phyloP scores from a whole-genome alignment of 768 basidiomycete species.

The Cyathus striatus region DNA sequence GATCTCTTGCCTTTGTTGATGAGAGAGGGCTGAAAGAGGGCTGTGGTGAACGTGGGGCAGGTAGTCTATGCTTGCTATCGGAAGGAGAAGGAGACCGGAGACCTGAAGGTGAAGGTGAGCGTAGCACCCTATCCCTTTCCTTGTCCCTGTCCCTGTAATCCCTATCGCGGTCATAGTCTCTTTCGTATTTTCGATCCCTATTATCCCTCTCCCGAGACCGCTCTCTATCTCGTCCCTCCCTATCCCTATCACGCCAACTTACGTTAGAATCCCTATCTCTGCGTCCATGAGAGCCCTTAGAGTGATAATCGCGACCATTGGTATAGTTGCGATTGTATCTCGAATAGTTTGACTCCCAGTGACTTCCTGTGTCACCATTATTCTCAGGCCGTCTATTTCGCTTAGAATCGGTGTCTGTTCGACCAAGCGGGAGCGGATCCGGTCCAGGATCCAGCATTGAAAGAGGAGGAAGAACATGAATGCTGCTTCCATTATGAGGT shows the following conservation, averaged over 20 bases:
- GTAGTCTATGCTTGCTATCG: constrained; percentile 32
- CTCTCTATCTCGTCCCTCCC: too few relatives aligned
- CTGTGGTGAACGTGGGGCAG: constrained; percentile 30
- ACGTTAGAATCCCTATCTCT: too few relatives aligned
- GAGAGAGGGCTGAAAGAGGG: constrained; percentile 32
- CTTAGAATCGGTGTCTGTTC: constrained; percentile 40
- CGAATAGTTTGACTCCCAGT: too few relatives aligned
- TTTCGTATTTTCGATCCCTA: constrained; percentile 13
- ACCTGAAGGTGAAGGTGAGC: constrained; percentile 29
- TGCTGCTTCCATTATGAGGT: too few relatives aligned
- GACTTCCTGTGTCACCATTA: too few relatives aligned
- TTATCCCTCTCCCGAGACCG: too few relatives aligned
- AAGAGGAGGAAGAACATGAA: constrained; percentile 8
- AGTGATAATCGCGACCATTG: too few relatives aligned
- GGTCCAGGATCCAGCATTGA: constrained; percentile 15
- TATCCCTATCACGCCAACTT: too few relatives aligned
- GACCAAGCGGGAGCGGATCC: constrained; percentile 31
- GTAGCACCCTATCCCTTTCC: constrained; percentile 19
- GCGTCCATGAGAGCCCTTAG: too few relatives aligned
- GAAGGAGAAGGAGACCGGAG: constrained; percentile 25
- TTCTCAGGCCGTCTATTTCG: constrained; percentile 26
- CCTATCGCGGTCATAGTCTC: constrained; percentile 14
- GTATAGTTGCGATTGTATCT: too few relatives aligned
- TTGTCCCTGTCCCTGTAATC: constrained; percentile 22
- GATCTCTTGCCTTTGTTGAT: constrained; percentile 25